phyloP scores from a whole-genome alignment of 495 filamentous ascomycete species.

The Penicillium goetzii region DNA sequence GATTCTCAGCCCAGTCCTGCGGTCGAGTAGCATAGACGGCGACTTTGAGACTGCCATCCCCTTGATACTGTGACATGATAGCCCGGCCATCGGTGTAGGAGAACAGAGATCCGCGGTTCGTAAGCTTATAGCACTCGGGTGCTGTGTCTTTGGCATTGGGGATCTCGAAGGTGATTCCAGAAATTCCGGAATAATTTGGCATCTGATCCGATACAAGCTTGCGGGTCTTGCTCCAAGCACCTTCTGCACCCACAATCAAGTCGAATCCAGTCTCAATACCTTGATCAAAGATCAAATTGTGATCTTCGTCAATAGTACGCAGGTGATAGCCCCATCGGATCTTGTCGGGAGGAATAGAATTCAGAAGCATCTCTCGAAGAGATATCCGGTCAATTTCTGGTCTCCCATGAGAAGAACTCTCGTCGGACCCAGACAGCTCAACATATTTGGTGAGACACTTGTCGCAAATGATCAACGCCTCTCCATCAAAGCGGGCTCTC shows the following conservation, averaged over 20 bases:
- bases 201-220: slow-evolving; percentile 45
- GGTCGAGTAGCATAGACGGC: slow-evolving; percentile 1
- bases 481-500: slow-evolving; percentile 51
- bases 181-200: slow-evolving; percentile 56
- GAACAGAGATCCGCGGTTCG: slow-evolving; percentile 25
- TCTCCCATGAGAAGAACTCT: slow-evolving; percentile 20
- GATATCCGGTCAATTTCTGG: slow-evolving; percentile 39
- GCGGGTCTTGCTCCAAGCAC: slow-evolving; percentile 60
- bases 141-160: slow-evolving; percentile 23
- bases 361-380: slow-evolving; percentile 35
- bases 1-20: slow-evolving; percentile 16
- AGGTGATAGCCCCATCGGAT: slow-evolving; percentile 34
- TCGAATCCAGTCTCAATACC: slow-evolving; percentile 34
- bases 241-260: slow-evolving; percentile 63
- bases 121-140: slow-evolving; percentile 15
- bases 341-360: slow-evolving; percentile 29
- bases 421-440: slow-evolving; percentile 4
- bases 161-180: slow-evolving; percentile 18
- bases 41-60: slow-evolving; percentile 24
- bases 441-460: slow-evolving; percentile 26
- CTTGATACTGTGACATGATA: slow-evolving; percentile 25
- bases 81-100: slow-evolving; percentile 22
- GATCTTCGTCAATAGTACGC: slow-evolving; percentile 25
- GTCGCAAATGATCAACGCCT: slow-evolving; percentile 31
- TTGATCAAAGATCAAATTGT: slow-evolving; percentile 25